Evolutionary conservation across 2,329 filamentous ascomycete genomes (phyloP), one percentile per base, ranked within the genome.

Genomic region (Nemania bipapillata): DNA sequence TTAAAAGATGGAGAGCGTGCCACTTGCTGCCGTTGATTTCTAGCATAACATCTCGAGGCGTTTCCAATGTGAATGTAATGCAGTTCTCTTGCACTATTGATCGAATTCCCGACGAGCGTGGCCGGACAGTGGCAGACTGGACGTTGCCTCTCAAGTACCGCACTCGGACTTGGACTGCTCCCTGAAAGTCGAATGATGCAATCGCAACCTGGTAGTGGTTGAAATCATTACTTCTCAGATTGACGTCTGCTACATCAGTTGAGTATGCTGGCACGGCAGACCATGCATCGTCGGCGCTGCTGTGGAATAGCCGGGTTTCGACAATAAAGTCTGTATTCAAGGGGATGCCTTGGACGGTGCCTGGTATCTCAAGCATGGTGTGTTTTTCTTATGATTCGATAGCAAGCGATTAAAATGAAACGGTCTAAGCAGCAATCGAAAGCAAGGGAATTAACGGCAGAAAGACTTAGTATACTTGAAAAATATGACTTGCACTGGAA

Each of bases 1-100:
- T 71, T 9, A 75, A 65, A 9, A 77, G 37, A 56, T 78, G 77
- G 12, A 78, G 53, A 22, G 68, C 71, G 45, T 77, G 64, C 64
- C 74, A 78, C 15, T 76, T 74, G 55, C 77, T 69, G 7, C 56
- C 72, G 55, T 78, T 77, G 35, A 78, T 60, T 52, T 79, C 65
- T 9, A 76, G 22, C 3, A 75, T 64, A 20, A 75, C 12, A 60
- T 75, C 52, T 7, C 52, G 52, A 54, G 52, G 52, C 15, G 4
- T 20, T 6, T 54, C 52, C 30, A 54, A 24, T 54, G 28, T 54
- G 26, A 54, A 54, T 3, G 26, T 54, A 35, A 24, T 35, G 28
- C 26, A 24, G 2, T 54, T 22, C 28, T 28, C 52, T 3, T 54
- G 26, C 26, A 22, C n/a, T 11, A 35, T 4, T 24, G 52, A 17